Base-by-base conservation (phyloP, 345 rosid species). In the Atalantia buxifolia region DNA sequence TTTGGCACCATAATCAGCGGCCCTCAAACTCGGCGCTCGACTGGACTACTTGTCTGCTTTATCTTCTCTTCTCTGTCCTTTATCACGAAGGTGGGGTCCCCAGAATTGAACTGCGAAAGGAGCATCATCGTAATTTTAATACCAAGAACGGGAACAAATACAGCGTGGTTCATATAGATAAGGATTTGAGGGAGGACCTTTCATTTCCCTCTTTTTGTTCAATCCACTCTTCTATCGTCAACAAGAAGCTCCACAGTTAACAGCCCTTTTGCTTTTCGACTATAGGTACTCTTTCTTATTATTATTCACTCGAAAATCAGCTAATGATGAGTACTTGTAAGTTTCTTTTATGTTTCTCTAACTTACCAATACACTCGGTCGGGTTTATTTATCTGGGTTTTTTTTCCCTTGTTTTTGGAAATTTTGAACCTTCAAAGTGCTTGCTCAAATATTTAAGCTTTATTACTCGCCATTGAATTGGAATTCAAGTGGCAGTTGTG, bases 171-270 rank as follows among this genome's bases (percentile, higher is more conserved):
- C 76, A 72, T 48, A 42, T 45, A 76, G 93, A 86, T 88, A 89
- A 88, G 88, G 84, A 79, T 78, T 76, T 71, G 45, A 73, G 75
- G 85, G 76, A 88, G 78, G 77, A 66, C 89, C 88, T 78, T 85
- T 85, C 86, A 63, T 88, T 84, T 86, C 79, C 78, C 81, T 81
- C 83, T 48, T 78, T 73, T 25, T 42, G 63, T 36, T 21, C 57
- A 59, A 38, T 45, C 40, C 24, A 55, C 72, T 76, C 66, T 66
- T 35, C 36, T 64, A 5, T 30, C 53, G 2, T 53, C 22, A 53
- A 53, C 22, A 53, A 19, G 21, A 27, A 75, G 25, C 42, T 65
- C 13, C 42, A 33, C 71, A 33, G 24, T 7, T 31, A 21, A 30
- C 40, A 64, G 24, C 7, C 57, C 76, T n/a, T 61, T 28, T 10